Percentiles rank a stretch among this genome's conserved stretches.
Evolutionary conservation across 2,329 filamentous ascomycete species (phyloP).

Genomic region (Furcasterigmium furcatum): DNA sequence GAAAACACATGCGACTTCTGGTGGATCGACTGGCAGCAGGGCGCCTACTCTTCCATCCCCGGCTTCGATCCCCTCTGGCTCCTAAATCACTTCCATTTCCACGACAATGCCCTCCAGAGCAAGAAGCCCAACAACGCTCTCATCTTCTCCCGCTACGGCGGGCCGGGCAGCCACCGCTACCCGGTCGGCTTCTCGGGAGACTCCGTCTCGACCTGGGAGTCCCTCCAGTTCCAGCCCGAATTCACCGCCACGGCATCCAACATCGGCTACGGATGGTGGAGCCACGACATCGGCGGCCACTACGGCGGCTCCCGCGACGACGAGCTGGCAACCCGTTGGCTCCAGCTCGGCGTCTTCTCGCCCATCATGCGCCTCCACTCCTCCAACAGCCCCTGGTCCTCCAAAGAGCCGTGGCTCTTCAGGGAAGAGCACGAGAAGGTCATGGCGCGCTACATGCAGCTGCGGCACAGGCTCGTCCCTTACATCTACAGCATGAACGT

Average conservation of each 20-base stretch:
- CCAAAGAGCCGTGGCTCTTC: slow-evolving; percentile 61
- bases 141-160: slow-evolving; percentile 60
- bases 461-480: slow-evolving; percentile 57
- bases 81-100: slow-evolving; percentile 62
- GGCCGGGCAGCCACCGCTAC: slow-evolving; percentile 61
- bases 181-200: slow-evolving; percentile 65
- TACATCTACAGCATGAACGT: slow-evolving; percentile 59
- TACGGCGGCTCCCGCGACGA: slow-evolving; percentile 53
- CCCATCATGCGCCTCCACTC: slow-evolving; percentile 61
- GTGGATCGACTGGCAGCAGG: slow-evolving; percentile 70
- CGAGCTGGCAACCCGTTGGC: slow-evolving; percentile 57
- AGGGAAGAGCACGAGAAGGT: slow-evolving; percentile 38
- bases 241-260: slow-evolving; percentile 65
- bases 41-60: slow-evolving; percentile 47
- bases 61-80: slow-evolving; percentile 63
- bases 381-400: slow-evolving; percentile 52
- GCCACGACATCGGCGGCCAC: slow-evolving; percentile 66
- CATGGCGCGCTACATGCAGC: slow-evolving; percentile 46
- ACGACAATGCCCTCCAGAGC: slow-evolving; percentile 37
- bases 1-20: slow-evolving; percentile 58
- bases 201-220: slow-evolving; percentile 55
- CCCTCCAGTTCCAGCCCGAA: slow-evolving; percentile 61
- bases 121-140: slow-evolving; percentile 33
- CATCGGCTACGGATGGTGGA: slow-evolving; percentile 68
- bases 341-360: slow-evolving; percentile 59